These are phyloP conservation scores for Silene uniflora DNA, from an alignment of 148 eudicot genomes.

Conservation along the genomic window DNA sequence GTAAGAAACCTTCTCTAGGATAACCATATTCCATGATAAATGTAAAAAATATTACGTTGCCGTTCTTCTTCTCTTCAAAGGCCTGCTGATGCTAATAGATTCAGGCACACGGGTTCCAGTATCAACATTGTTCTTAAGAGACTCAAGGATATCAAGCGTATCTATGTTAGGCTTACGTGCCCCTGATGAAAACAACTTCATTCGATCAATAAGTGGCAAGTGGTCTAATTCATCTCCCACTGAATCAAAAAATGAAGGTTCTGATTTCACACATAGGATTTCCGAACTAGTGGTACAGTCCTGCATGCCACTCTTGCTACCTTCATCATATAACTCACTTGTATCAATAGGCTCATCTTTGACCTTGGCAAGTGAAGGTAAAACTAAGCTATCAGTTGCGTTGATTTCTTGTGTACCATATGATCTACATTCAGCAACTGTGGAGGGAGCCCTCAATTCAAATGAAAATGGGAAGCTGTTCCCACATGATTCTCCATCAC, in stretches of 20 bases:
- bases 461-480: slow-evolving; percentile 15
- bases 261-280: slow-evolving; percentile 39
- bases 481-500: slow-evolving; percentile 23
- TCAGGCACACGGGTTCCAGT: slow-evolving; percentile 31
- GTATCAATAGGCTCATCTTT: slow-evolving; percentile 50
- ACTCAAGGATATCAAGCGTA: slow-evolving; percentile 20
- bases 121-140: slow-evolving; percentile 27
- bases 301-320: slow-evolving; percentile 18
- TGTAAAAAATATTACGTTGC: slow-evolving; percentile 61
- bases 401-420: slow-evolving; percentile 24
- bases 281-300: slow-evolving; percentile 23
- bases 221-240: slow-evolving; percentile 56
- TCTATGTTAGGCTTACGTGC: slow-evolving; percentile 20
- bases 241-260: slow-evolving; percentile 32
- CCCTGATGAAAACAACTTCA: slow-evolving; percentile 50
- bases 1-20: slow-evolving; percentile 15
- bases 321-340: slow-evolving; percentile 15
- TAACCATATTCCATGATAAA: background rate
- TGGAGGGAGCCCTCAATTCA: slow-evolving; percentile 20
- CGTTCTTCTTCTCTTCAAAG: slow-evolving; percentile 74
- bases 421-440: slow-evolving; percentile 9
- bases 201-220: slow-evolving; percentile 61
- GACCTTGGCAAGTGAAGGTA: slow-evolving; percentile 29
- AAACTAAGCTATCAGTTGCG: slow-evolving; percentile 26
- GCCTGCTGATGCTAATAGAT: slow-evolving; percentile 43